Evolutionary conservation across 2,329 filamentous ascomycete species (phyloP), one percentile per base, ranked within the genome.

Genomic region (Lasiodiplodia citricola): DNA sequence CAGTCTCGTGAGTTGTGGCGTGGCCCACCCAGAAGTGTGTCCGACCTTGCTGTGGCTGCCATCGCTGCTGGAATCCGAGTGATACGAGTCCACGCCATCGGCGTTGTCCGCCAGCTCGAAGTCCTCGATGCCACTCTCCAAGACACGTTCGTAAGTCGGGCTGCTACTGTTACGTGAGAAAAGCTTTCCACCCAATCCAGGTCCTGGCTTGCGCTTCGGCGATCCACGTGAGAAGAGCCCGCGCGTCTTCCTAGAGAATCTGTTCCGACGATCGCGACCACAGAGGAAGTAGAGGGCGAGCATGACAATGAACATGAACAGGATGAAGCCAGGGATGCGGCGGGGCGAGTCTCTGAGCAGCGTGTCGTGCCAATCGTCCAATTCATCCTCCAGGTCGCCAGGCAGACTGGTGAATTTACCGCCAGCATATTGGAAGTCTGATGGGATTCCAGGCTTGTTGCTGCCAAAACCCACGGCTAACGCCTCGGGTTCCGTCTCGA

Each of bases 381-480:
- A 83, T 73, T 75, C 83, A 69, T 87, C 86, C 2, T 83, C 82
- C 1, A 80, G 77, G 63, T 86, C 82, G 76, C 76, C 70, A 73
- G 70, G 70, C 0, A 77, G 73, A 18, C 18, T 60, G 67, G 78
- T 83, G 4, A 89, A 91, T 11, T 74, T 74, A 63, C 82, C 83
- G 25, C 91, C 91, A 0, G 94, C 93, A 74, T 90, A 90, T 78
- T 97, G 93, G 78, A 97, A 99, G 77, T 97, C 93, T 4, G 84
- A 68, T 0, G 93, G 91, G 3, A 91, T 85, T 5, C 83, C 85
- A 50, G 83, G 83, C n/a, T 86, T 83, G 75, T 99, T 99, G 80
- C 90, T 93, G 68, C 96, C 96, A 76, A 98, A 98, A 0, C 96
- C 96, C 11, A 99, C 96, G 0, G 94, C 93, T 2, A 94, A 82